These are phyloP conservation scores for Globisporangium yorkense DNA, from an alignment of 352 stramenopile genomes.

Conservation along the genomic window DNA sequence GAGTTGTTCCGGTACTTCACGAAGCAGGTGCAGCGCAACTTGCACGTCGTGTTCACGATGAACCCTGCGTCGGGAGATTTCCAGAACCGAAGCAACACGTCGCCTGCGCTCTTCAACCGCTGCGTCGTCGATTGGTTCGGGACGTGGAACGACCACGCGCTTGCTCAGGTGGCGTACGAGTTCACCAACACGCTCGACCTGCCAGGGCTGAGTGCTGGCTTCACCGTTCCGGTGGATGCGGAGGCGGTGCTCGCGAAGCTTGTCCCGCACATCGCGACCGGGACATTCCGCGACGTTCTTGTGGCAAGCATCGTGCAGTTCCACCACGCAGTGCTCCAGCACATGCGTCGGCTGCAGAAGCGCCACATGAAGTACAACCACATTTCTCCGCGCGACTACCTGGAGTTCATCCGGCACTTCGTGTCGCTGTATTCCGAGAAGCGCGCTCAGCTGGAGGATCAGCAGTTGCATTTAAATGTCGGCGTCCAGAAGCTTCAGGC, in stretches of 20 bases:
- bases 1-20: conserved; percentile 97
- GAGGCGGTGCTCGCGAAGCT: conserved; percentile 44
- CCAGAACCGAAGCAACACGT: conserved; percentile 97
- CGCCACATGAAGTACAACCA: conserved; percentile 86
- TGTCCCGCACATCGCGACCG: conserved; percentile 63
- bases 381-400: conserved; percentile 89
- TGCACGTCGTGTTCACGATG: conserved; percentile 99
- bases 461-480: conserved; percentile 98
- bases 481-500: conserved; percentile 97
- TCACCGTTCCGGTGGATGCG: conserved; percentile 41
- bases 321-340: conserved; percentile 76
- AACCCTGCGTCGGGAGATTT: conserved; percentile 98
- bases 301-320: conserved; percentile 86
- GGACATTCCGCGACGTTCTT: conserved; percentile 71
- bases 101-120: conserved; percentile 99
- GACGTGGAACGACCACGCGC: conserved; percentile 96
- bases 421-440: conserved; percentile 90
- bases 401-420: conserved; percentile 92
- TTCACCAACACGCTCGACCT: conserved; percentile 96
- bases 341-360: conserved; percentile 85
- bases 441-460: conserved; percentile 90
- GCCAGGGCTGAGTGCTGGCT: conserved; percentile 75
- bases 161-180: conserved; percentile 98
- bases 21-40: conserved; percentile 96
- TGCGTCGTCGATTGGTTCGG: conserved; percentile 99